phyloP scores from a whole-genome alignment of 176 grass and related monocot genomes.

The Otatea glauca region DNA sequence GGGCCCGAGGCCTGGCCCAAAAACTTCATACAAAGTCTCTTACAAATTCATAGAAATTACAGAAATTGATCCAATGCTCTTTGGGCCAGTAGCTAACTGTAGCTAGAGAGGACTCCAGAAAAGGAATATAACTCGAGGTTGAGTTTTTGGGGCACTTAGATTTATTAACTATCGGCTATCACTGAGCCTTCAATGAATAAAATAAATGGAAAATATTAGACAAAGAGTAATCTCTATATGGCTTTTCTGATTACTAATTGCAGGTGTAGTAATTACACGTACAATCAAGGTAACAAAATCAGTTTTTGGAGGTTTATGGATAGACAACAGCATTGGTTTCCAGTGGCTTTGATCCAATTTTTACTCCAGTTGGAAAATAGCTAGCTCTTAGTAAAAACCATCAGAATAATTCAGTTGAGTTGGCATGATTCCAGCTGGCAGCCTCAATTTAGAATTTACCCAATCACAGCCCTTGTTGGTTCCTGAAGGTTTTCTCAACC shows the following conservation, averaged over 20 bases:
- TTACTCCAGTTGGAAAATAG: background rate
- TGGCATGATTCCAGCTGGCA: background rate
- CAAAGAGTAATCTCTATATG: background rate
- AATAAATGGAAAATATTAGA: background rate
- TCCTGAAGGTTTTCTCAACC: conserved; percentile 10
- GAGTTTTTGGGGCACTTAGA: background rate
- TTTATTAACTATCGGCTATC: background rate
- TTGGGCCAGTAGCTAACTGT: no score
- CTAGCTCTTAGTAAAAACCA: background rate
- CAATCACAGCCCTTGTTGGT: background rate
- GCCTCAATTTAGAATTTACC: background rate
- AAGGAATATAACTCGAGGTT: conserved; percentile 5
- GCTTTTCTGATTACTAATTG: conserved; percentile 6
- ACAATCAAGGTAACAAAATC: background rate
- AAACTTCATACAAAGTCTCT: no score
- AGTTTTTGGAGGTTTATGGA: conserved; percentile 23
- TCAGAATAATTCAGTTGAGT: background rate
- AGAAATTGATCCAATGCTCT: no score
- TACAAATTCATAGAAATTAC: no score
- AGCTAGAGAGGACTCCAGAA: background rate
- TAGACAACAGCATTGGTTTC: background rate
- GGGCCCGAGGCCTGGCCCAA: no score
- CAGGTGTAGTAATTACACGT: conserved; percentile 17
- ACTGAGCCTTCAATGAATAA: conserved; percentile 8
- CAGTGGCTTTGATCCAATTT: background rate